Evolutionary conservation across 1,284 basidiomycete species (phyloP), one percentile per base, ranked within the genome.

Genomic region (Ustilago esculenta): DNA sequence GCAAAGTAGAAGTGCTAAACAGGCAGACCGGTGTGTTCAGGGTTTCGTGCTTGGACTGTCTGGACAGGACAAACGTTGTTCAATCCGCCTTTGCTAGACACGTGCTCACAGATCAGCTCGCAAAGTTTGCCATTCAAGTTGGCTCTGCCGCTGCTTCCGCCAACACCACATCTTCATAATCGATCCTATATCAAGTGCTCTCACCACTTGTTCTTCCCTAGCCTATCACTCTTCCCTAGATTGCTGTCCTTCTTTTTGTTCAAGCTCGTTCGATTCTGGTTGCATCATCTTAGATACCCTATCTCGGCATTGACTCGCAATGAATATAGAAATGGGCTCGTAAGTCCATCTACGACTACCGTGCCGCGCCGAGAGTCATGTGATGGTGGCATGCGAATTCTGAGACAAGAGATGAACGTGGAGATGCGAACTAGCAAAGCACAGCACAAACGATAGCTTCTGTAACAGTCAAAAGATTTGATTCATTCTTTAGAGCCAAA

Each of bases 11-110:
- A 33, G 55, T 73, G 21, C 7, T 63, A 3, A 40, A 40, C 35
- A 39, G 23, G 25, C 96, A 99, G 80, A 88, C 87, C 46, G 96
- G 96, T 3, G 88, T 92, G 5, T 97, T 98, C 82, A 86, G 96
- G 49, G 91, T 90, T 10, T 98, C 98, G 79, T 99, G 95, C 81
- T 84, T 98, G 46, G 95, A 98, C 80, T 97, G 94, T 81, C 84
- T 98, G 58, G 95, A 98, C 80, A 88, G 96, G 32, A 99, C 96
- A 8, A 99, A 99, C 81, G 96, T 96, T 70, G 89, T 97, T 0
- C 91, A 98, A 83, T 95, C 92, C 20, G 94, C 94, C 0, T 90
- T 97, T 75, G 91, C 92, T 7, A 87, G 93, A 56, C 87, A 90
- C 80, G 87, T 94, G 23, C 84, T 98, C 55, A 87, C 88, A 45